Conservation (phyloP, 768 basidiomycete species). For the Tulasnella sp. region DNA sequence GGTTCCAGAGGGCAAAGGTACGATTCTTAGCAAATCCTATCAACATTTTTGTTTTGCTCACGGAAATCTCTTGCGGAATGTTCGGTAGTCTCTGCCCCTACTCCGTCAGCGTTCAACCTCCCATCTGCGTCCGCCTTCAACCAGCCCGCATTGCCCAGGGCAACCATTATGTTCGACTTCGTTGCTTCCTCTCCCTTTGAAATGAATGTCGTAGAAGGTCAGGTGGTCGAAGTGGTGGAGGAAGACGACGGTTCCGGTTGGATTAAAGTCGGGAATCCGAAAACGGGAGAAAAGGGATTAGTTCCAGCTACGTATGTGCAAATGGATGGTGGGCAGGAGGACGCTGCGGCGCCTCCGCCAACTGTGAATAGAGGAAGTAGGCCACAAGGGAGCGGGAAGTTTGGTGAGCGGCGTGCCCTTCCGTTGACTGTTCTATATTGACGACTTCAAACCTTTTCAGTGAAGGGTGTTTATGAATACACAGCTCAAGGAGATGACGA, state of each 20-base stretch:
- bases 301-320: conserved; percentile 82
- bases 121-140: neutral
- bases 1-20: neutral
- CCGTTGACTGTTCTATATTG: conserved; percentile 1
- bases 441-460: conserved; percentile 41
- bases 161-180: conserved; percentile 72
- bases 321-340: conserved; percentile 36
- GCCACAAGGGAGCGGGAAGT: conserved; percentile 43
- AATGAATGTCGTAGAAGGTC: conserved; percentile 63
- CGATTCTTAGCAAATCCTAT: neutral
- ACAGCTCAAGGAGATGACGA: conserved; percentile 69
- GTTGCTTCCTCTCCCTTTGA: conserved; percentile 73
- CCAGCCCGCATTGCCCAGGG: conserved; percentile 40
- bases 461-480: conserved; percentile 80
- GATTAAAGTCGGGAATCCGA: conserved; percentile 63
- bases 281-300: conserved; percentile 60
- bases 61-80: too few species aligned
- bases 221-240: conserved; percentile 62
- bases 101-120: conserved; percentile 53
- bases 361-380: neutral
- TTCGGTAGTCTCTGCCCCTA: conserved; percentile 38
- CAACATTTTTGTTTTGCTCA: neutral
- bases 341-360: neutral
- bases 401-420: conserved; percentile 46
- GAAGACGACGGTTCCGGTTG: conserved; percentile 84